A percentile compares a stretch with the other conserved stretches of the same genome.
These are phyloP conservation scores for Komagataea norvegica DNA, from an alignment of 1,139 yeast genomes.

Conservation along the genomic window DNA sequence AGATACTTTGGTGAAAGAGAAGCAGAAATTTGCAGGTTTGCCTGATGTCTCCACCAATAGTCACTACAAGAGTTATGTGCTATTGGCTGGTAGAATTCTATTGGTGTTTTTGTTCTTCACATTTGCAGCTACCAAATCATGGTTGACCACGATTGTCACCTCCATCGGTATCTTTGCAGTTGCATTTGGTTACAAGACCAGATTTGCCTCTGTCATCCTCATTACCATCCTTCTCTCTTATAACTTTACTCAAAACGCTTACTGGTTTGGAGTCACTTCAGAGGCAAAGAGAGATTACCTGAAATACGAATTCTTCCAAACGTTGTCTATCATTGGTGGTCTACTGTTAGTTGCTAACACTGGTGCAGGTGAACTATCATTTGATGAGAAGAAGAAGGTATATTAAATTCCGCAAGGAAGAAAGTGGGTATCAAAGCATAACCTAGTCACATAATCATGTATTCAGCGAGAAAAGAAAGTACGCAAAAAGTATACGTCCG, in stretches of 20 bases:
- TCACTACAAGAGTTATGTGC: slow-evolving; percentile 76
- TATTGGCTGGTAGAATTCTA: slow-evolving; percentile 84
- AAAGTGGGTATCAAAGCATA: not conserved
- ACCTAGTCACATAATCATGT: too few relatives aligned
- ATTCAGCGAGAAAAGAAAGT: not conserved
- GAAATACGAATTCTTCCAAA: slow-evolving; percentile 92
- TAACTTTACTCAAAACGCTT: slow-evolving; percentile 78
- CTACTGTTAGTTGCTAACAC: slow-evolving; percentile 85
- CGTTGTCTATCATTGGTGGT: slow-evolving; percentile 93
- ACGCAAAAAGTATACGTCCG: not conserved
- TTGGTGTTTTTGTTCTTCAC: slow-evolving; percentile 83
- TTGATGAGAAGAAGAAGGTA: slow-evolving; percentile 95
- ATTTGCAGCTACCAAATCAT: slow-evolving; percentile 72
- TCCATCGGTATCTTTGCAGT: slow-evolving; percentile 74
- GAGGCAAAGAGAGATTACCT: slow-evolving; percentile 85
- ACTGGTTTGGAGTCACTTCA: slow-evolving; percentile 67
- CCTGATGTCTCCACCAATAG: slow-evolving; percentile 77
- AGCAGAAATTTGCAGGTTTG: slow-evolving; percentile 81
- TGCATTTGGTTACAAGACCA: slow-evolving; percentile 90
- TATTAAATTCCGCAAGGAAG: slow-evolving; percentile 39
- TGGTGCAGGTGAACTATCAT: slow-evolving; percentile 92
- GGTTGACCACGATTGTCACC: slow-evolving; percentile 63
- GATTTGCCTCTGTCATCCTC: slow-evolving; percentile 77
- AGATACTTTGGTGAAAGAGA: slow-evolving; percentile 80
- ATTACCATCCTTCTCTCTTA: slow-evolving; percentile 70